phyloP scores from a whole-genome alignment of 140 eudicot species.

The Bidens hawaiensis region DNA sequence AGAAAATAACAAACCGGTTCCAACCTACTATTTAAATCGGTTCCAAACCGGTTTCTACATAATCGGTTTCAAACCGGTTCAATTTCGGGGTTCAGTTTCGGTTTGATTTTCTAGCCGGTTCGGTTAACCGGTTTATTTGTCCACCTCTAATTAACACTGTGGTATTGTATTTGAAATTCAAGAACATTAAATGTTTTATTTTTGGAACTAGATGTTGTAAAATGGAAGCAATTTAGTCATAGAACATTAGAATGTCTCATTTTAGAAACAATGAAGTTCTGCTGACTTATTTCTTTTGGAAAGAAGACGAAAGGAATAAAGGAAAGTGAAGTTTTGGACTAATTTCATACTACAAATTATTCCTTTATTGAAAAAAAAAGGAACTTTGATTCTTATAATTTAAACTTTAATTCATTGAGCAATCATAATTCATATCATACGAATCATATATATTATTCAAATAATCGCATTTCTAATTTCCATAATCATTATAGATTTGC shows the following conservation, averaged over 20 bases:
- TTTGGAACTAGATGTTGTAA: background rate
- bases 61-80: too few relatives aligned
- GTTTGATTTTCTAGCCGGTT: too few relatives aligned
- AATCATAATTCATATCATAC: too few relatives aligned
- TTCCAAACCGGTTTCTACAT: too few relatives aligned
- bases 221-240: background rate
- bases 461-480: too few relatives aligned
- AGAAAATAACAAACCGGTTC: too few relatives aligned
- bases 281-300: background rate
- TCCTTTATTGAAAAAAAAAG: background rate
- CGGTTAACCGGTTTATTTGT: too few relatives aligned
- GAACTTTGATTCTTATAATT: background rate
- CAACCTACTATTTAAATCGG: too few relatives aligned
- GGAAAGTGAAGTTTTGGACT: background rate
- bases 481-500: too few relatives aligned
- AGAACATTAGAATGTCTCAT: background rate
- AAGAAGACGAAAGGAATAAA: conserved; percentile 11
- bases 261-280: background rate
- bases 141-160: too few relatives aligned
- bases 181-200: background rate
- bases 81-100: too few relatives aligned
- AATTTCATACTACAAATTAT: background rate
- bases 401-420: background rate
- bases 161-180: background rate
- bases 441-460: too few relatives aligned